Evolutionary conservation across 2,329 filamentous ascomycete genomes (phyloP).

Genomic region (Penicillium sclerotigenum): DNA sequence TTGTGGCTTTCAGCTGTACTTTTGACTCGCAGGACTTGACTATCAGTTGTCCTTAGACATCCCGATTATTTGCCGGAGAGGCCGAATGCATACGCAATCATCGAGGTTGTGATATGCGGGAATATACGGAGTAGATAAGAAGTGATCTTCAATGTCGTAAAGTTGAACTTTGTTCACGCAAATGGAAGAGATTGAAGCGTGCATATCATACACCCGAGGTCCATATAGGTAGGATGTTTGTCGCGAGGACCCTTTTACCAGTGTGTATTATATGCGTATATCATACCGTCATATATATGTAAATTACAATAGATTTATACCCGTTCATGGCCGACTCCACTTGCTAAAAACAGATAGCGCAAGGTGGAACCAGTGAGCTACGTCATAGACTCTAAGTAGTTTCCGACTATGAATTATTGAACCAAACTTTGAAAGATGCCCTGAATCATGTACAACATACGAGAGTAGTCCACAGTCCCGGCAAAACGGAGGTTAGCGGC

Average conservation of each 20-base stretch:
- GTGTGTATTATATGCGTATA: neutral
- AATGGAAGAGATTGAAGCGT: neutral
- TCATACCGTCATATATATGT: neutral
- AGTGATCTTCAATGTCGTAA: neutral
- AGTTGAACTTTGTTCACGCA: neutral
- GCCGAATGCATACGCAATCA: neutral
- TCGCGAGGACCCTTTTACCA: neutral
- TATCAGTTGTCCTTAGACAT: neutral
- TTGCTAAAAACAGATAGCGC: slow-evolving; percentile 5
- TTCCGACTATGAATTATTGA: neutral
- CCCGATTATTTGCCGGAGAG: neutral
- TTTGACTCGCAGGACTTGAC: neutral
- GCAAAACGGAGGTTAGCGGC: neutral
- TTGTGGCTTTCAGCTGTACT: neutral
- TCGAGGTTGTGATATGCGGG: neutral
- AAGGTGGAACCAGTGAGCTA: neutral
- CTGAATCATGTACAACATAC: neutral
- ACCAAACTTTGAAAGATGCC: neutral
- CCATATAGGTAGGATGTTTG: neutral
- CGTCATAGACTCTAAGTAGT: slow-evolving; percentile 13
- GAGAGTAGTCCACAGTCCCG: neutral
- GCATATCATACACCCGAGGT: neutral
- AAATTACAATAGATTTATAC: neutral
- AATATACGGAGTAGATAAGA: neutral
- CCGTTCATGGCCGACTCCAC: neutral